Base-by-base conservation (phyloP, 768 basidiomycete species). In the Boletus reticulatus region DNA sequence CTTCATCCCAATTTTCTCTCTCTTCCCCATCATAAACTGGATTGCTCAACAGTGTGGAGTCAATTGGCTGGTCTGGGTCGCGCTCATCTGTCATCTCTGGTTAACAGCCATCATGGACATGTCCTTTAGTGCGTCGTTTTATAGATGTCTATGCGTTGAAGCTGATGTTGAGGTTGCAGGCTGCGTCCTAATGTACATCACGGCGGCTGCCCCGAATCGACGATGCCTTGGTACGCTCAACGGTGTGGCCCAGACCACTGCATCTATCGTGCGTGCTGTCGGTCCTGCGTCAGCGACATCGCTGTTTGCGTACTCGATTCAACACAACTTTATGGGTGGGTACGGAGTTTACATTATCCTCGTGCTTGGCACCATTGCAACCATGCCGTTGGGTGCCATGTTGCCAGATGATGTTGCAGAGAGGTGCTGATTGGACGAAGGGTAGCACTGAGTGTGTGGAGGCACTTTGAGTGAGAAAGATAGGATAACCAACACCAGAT, bases 141-240 rank as follows among this genome's bases (percentile, higher is more conserved):
- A 29, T 20, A 14, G 6, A 37, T 24, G 19, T 36, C 17, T 29
- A 8, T 51, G 9, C 12, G 59, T 67, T 19, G 10, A 31, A 32
- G 14, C 43, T 56, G 52, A 51, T 51, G 11, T 16, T 20, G 19
- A 9, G 17, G 11, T 54, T 37, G 4, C 34, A 88, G 88, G 85
- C 12, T 83, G 86, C 43, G 75, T 88, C 41, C 82, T 89, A 63
- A 87, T 90, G 58, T 87, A 82, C 62, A 84, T 90, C 56, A 78
- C 81, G 12, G 79, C 82, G 24, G 75, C 87, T 27, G 75, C 88
- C 0, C 88, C 89, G 8, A 87, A 87, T 59, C 76, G 77, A 50
- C 79, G 82, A 31, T 82, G 82, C 4, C 76, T 89, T n/a, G 88
- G 88, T 38, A 78, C 85, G 7, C 84, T 84, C 20, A 88, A 89